Base-by-base conservation (phyloP, 257 asterid species). In the Lithospermum erythrorhizon region DNA sequence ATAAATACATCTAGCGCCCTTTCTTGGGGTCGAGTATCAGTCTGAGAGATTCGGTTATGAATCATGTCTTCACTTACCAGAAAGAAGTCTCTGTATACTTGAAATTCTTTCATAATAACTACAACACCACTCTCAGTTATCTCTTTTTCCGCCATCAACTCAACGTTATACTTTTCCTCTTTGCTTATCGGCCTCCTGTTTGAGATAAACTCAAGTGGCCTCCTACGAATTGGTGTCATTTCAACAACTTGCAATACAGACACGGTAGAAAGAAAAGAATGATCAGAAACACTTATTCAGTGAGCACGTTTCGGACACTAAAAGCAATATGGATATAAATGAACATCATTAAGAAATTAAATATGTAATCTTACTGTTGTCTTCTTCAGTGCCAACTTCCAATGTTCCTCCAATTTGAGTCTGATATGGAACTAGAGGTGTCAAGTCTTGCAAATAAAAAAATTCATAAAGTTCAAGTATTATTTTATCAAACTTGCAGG, bases 71-170 rank as follows among this genome's bases (percentile, higher is more conserved):
- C 16, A 22, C 19, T 61, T 80, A 77, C 81, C 86, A 74, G 35
- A 25, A 58, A 75, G 63, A 70, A 77, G 21, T 70, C 68, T 30
- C 19, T 67, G 73, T 69, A 69, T 5, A 80, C 79, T 24, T 72
- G 79, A 4, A 73, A 67, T 6, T 63, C 64, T 19, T 65, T 64
- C 83, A 80, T 75, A 24, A 72, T 58, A 58, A 67, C 69, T 0
- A 63, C 23, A 58, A 75, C 66, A 57, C 75, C 65, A 25, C 63
- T 48, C 0, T 62, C 56, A 3, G 75, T 24, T 18, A 72, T 17
- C 21, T 63, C 68, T 18, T 45, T 67, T 5, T 37, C 13, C 21
- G 79, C 83, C 66, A n/a, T 21, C 2, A 64, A 30, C 15, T 64
- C 18, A 0, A 70, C 81, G 27, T 8, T 72, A 4, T 47, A 35